Evolutionary conservation across 2,329 filamentous ascomycete genomes (phyloP).

Genomic region (Exophiala mesophila): DNA sequence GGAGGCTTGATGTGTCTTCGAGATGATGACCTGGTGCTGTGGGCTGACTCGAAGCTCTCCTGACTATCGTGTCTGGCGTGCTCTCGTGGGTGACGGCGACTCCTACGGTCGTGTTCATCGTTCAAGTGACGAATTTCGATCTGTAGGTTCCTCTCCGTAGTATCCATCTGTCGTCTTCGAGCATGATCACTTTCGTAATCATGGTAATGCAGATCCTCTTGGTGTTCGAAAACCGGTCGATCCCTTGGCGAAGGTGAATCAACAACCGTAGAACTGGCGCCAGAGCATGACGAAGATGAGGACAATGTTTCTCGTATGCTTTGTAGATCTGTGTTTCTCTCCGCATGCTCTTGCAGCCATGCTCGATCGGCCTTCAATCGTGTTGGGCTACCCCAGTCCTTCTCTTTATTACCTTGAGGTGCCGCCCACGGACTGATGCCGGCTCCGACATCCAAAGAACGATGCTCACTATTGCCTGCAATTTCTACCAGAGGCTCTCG

Average conservation of each 20-base stretch:
- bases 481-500: slow-evolving; percentile 3
- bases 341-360: slow-evolving; percentile 24
- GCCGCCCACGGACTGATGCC: slow-evolving; percentile 20
- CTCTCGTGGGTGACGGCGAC: slow-evolving; percentile 6
- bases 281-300: slow-evolving; percentile 5
- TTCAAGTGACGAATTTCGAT: slow-evolving; percentile 14
- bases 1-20: slow-evolving; percentile 14
- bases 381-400: slow-evolving; percentile 23
- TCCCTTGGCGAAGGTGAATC: slow-evolving; percentile 6
- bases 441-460: slow-evolving; percentile 7
- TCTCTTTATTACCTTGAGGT: slow-evolving; percentile 15
- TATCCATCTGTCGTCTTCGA: slow-evolving; percentile 7
- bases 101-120: slow-evolving; percentile 8
- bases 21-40: slow-evolving; percentile 13
- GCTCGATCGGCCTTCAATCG: slow-evolving; percentile 23
- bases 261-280: slow-evolving; percentile 5
- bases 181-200: slow-evolving; percentile 3
- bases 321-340: slow-evolving; percentile 20
- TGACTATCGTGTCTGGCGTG: slow-evolving; percentile 21
- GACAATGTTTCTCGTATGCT: slow-evolving; percentile 19
- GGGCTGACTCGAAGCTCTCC: slow-evolving; percentile 21
- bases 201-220: slow-evolving; percentile 10
- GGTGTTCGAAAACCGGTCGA: slow-evolving; percentile 7
- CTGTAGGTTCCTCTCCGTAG: slow-evolving; percentile 7
- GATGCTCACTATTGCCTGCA: slow-evolving; percentile 4